Percentiles rank a stretch among this genome's conserved stretches.
These are phyloP conservation scores for Phoenix dactylifera DNA, from an alignment of 176 grass and related monocot species.

Conservation along the genomic window DNA sequence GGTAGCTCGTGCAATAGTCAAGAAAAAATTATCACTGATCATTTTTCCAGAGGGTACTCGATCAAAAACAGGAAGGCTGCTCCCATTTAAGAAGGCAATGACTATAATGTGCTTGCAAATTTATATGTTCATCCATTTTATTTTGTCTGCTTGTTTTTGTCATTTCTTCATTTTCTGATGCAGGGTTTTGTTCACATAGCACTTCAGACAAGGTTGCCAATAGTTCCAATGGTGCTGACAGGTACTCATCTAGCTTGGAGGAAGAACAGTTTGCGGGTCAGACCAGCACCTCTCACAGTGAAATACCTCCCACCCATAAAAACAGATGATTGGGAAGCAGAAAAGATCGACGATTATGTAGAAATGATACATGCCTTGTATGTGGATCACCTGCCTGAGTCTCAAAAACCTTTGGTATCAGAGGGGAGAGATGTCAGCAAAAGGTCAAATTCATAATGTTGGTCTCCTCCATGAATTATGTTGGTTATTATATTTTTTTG, in stretches of 20 bases:
- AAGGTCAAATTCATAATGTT: too few relatives aligned
- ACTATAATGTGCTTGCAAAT: too few relatives aligned
- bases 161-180: not conserved
- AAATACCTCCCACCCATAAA: constrained; percentile 35
- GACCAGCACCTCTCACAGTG: constrained; percentile 32
- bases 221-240: constrained; percentile 37
- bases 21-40: constrained; percentile 39
- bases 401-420: too few relatives aligned
- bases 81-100: constrained; percentile 53
- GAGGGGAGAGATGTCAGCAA: too few relatives aligned
- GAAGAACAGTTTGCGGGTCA: constrained; percentile 37
- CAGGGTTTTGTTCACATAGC: constrained; percentile 50
- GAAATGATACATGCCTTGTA: constrained; percentile 1
- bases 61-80: constrained; percentile 33
- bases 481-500: too few relatives aligned
- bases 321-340: constrained; percentile 30
- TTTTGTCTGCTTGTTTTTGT: too few relatives aligned
- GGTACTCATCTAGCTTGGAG: constrained; percentile 41
- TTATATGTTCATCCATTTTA: too few relatives aligned
- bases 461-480: too few relatives aligned
- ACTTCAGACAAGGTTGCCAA: constrained; percentile 34
- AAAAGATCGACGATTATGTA: constrained; percentile 25
- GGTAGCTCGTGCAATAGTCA: constrained; percentile 16
- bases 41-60: constrained; percentile 52
- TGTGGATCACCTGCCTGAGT: too few relatives aligned